Evolutionary conservation across 2,329 filamentous ascomycete genomes (phyloP).

Genomic region (Emergomyces africanus): DNA sequence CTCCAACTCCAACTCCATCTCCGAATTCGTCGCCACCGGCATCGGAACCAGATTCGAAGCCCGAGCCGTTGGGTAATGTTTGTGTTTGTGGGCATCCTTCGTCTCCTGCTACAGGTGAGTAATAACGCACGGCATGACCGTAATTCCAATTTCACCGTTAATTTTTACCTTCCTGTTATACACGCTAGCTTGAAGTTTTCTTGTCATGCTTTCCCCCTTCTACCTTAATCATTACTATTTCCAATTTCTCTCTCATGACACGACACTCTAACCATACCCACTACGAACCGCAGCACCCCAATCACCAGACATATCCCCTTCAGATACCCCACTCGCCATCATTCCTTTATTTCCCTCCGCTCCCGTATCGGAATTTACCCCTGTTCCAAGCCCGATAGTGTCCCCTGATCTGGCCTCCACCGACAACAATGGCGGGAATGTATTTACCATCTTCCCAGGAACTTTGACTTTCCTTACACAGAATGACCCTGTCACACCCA

Average conservation of each 20-base stretch:
- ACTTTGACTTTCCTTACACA: not conserved
- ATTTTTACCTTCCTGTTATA: not conserved
- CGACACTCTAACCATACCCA: not conserved
- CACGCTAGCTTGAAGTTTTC: not conserved
- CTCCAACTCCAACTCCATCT: not conserved
- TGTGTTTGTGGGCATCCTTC: not conserved
- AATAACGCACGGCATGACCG: not conserved
- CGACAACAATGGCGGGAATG: not conserved
- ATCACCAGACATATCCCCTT: not conserved
- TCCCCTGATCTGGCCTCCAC: not conserved
- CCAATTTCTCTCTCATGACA: not conserved
- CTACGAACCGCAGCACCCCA: not conserved
- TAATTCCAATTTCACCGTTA: no score
- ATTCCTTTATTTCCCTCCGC: not conserved
- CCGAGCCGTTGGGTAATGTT: not conserved
- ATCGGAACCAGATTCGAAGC: not conserved
- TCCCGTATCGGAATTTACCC: not conserved
- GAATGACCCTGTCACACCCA: not conserved
- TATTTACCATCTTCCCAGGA: not conserved
- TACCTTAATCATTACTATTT: no score
- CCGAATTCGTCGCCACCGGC: not conserved
- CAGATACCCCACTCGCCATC: not conserved
- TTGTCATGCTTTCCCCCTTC: no score
- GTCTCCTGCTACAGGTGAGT: not conserved
- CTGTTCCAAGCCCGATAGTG: not conserved